Conservation (phyloP, 495 filamentous ascomycete species). For the Daldinia caldariorum region DNA sequence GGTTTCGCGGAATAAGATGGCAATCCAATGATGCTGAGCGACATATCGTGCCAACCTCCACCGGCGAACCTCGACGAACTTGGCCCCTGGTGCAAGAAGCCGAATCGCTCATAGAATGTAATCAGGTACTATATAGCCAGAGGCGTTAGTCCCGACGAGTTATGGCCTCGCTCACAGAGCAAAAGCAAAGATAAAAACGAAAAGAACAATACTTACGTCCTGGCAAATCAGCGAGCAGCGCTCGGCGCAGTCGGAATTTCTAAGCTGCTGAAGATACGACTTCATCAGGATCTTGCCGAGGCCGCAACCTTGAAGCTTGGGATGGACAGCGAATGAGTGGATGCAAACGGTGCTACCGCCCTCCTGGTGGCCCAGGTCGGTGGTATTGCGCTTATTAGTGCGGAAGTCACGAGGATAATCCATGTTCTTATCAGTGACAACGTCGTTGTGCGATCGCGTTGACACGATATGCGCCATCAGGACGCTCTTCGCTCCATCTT, state of each 20-base stretch:
- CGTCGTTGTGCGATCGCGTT: conserved; percentile 67
- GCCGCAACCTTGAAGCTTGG: conserved; percentile 75
- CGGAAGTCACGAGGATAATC: conserved; percentile 72
- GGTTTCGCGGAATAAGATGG: conserved; percentile 12
- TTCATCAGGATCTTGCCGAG: conserved; percentile 80
- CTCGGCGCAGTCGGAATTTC: conserved; percentile 71
- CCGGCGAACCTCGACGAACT: conserved; percentile 75
- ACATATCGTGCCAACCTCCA: conserved; percentile 83
- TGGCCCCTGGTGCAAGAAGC: conserved; percentile 73
- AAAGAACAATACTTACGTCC: conserved; percentile 57
- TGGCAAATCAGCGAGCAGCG: conserved; percentile 82
- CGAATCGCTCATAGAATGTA: conserved; percentile 78
- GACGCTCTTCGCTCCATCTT: conserved; percentile 62
- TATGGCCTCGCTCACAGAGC: background rate
- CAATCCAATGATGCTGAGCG: conserved; percentile 35
- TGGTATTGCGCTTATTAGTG: conserved; percentile 42
- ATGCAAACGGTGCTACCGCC: conserved; percentile 77
- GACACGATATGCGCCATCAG: conserved; percentile 86
- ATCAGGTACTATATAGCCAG: conserved; percentile 63
- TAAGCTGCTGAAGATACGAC: conserved; percentile 74
- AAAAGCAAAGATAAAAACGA: background rate
- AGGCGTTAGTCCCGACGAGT: background rate
- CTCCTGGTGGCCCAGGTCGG: conserved; percentile 69
- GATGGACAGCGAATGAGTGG: conserved; percentile 83
- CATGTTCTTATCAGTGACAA: conserved; percentile 83